phyloP scores from a whole-genome alignment of 164 flowering plant genomes.

The Vitis amurensis region DNA sequence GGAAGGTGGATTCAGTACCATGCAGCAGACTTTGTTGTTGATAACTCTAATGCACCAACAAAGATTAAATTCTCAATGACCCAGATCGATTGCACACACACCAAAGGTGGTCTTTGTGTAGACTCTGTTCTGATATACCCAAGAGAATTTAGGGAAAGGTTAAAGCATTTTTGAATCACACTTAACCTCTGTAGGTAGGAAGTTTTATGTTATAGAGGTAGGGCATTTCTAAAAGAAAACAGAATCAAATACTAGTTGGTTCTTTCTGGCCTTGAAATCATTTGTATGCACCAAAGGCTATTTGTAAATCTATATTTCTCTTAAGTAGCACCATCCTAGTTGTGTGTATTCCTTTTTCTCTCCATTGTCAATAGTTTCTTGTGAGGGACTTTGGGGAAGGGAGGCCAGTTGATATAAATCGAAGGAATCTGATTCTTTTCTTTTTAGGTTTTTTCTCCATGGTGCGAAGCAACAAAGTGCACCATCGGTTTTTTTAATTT shows the following conservation, averaged over 20 bases:
- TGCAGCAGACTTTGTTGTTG: constrained; percentile 54
- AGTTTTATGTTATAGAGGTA: background rate
- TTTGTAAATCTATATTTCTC: background rate
- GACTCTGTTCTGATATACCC: constrained; percentile 60
- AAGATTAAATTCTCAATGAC: constrained; percentile 65
- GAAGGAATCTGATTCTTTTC: too few species aligned
- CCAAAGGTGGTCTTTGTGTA: constrained; percentile 71
- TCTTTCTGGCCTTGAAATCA: background rate
- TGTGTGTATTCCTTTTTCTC: background rate
- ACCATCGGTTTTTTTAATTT: too few species aligned
- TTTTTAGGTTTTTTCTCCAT: too few species aligned
- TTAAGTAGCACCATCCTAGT: background rate
- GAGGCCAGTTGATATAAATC: background rate
- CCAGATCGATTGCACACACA: constrained; percentile 78
- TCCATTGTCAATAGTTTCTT: background rate
- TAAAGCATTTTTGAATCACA: constrained; percentile 36
- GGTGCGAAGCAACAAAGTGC: too few species aligned
- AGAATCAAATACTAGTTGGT: background rate
- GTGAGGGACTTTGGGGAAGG: background rate
- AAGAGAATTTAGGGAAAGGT: constrained; percentile 32
- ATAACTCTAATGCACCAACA: constrained; percentile 21
- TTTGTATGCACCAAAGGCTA: background rate
- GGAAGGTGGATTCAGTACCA: constrained; percentile 62
- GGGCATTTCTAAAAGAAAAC: background rate
- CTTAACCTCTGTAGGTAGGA: background rate